Conservation (phyloP, 768 basidiomycete genomes). For the Vishniacozyma victoriae region DNA sequence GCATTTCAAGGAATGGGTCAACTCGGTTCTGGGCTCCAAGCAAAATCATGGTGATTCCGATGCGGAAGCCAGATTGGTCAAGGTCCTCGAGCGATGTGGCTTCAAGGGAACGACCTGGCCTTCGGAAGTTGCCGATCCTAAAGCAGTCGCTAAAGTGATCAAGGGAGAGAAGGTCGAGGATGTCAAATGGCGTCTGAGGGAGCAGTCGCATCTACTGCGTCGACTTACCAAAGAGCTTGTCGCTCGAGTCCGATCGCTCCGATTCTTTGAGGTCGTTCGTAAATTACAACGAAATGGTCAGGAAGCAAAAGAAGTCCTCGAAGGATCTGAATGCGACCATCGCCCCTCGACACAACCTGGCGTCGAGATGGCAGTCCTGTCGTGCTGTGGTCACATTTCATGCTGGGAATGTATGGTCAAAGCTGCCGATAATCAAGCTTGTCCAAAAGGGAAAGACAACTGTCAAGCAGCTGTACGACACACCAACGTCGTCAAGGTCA, state of each 20-base stretch:
- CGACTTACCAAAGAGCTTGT: constrained; percentile 80
- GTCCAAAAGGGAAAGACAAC: constrained; percentile 64
- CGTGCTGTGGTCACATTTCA: constrained; percentile 87
- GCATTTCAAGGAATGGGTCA: constrained; percentile 49
- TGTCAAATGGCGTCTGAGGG: constrained; percentile 71
- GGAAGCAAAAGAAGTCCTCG: constrained; percentile 53
- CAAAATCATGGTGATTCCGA: constrained; percentile 34
- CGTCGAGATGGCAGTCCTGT: constrained; percentile 64
- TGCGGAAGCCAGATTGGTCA: constrained; percentile 23
- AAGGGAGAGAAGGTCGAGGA: constrained; percentile 53
- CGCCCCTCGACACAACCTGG: constrained; percentile 50
- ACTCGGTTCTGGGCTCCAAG: constrained; percentile 16
- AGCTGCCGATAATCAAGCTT: constrained; percentile 71
- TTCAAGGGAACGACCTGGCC: constrained; percentile 20
- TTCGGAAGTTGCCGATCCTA: constrained; percentile 49
- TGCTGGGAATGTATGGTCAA: constrained; percentile 66
- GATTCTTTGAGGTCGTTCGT: constrained; percentile 82
- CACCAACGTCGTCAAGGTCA: constrained; percentile 42
- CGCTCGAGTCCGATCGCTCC: constrained; percentile 79
- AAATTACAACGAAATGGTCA: constrained; percentile 70
- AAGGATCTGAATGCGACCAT: constrained; percentile 38
- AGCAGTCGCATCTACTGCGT: constrained; percentile 79
- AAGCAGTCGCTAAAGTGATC: constrained; percentile 51
- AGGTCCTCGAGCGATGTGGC: constrained; percentile 24
- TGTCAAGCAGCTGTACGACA: constrained; percentile 73